These are phyloP conservation scores for Mortierella sp. DNA, from an alignment of 371 early-diverging fungal species.

Conservation along the genomic window DNA sequence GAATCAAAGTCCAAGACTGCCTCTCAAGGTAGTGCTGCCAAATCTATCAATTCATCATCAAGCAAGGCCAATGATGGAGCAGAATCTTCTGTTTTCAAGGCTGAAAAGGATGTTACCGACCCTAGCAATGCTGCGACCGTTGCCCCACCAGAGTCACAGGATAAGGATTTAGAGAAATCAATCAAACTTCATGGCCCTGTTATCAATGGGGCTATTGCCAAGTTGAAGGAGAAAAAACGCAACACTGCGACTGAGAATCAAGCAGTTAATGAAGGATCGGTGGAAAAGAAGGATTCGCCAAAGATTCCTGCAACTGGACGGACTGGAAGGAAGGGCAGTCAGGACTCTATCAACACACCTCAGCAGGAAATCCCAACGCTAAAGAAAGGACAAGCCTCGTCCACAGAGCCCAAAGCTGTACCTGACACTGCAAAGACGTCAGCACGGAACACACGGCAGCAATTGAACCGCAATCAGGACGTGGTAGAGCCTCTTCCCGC, in stretches of 20 bases:
- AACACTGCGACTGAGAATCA: slow-evolving; percentile 19
- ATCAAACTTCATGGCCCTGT: slow-evolving; percentile 56
- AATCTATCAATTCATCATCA: slow-evolving; percentile 21
- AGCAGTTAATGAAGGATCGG: slow-evolving; percentile 9
- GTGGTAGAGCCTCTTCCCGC: slow-evolving; percentile 9
- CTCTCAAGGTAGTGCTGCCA: slow-evolving; percentile 15
- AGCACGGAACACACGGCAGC: slow-evolving; percentile 17
- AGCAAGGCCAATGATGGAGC: slow-evolving; percentile 24
- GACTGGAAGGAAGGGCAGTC: slow-evolving; percentile 35
- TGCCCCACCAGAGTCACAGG: slow-evolving; percentile 12
- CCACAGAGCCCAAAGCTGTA: slow-evolving; percentile 10
- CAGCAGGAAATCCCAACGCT: not conserved
- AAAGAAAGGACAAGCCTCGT: slow-evolving; percentile 19
- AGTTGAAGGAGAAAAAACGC: slow-evolving; percentile 56
- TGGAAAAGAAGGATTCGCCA: slow-evolving; percentile 32
- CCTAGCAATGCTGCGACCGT: not conserved
- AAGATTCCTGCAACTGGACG: slow-evolving; percentile 22
- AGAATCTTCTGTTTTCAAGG: slow-evolving; percentile 15
- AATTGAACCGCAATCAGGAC: slow-evolving; percentile 36
- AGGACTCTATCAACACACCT: slow-evolving; percentile 17
- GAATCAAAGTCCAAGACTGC: slow-evolving; percentile 11
- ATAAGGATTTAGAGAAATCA: slow-evolving; percentile 41
- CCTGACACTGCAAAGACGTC: slow-evolving; percentile 12
- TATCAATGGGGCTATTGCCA: slow-evolving; percentile 57
- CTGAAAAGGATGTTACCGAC: slow-evolving; percentile 12